Evolutionary conservation across 345 rosid genomes (phyloP).

Genomic region (Durio zibethinus): DNA sequence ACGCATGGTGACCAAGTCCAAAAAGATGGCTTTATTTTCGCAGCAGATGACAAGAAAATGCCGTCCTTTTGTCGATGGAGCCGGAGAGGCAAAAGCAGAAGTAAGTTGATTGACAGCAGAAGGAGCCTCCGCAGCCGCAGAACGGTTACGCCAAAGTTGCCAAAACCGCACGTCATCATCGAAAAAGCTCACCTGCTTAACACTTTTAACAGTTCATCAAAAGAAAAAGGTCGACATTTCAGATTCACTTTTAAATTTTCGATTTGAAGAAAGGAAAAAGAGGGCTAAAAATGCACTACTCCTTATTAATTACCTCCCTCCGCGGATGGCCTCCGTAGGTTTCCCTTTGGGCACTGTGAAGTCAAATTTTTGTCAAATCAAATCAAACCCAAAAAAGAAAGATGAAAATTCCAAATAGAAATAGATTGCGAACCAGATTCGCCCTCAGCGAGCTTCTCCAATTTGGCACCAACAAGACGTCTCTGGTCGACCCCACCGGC

Average conservation of each 20-base stretch:
- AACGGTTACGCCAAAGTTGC: conserved; percentile 92
- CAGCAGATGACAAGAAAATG: conserved; percentile 97
- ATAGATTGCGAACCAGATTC: conserved; percentile 52
- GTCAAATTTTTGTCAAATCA: neutral
- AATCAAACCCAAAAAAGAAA: neutral
- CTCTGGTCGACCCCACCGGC: conserved; percentile 98
- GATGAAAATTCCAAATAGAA: neutral
- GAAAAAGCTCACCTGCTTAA: conserved; percentile 90
- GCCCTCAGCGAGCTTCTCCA: conserved; percentile 99
- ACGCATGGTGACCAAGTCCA: conserved; percentile 97
- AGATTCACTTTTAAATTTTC: neutral
- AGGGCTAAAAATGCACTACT: neutral
- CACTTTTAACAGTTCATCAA: conserved; percentile 40
- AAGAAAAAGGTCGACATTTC: neutral
- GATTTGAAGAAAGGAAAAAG: neutral
- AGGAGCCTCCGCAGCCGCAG: conserved; percentile 96
- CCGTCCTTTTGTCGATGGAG: conserved; percentile 86
- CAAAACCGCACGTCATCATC: conserved; percentile 95
- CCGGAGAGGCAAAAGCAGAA: conserved; percentile 74
- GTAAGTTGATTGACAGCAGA: conserved; percentile 80
- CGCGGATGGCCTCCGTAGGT: conserved; percentile 89
- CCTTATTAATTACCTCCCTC: conserved; percentile 68
- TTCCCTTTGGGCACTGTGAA: conserved; percentile 68
- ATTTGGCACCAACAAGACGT: conserved; percentile 90
- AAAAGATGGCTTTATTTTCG: conserved; percentile 89